Percentiles rank a stretch among this genome's conserved stretches.
phyloP scores from a whole-genome alignment of 1,284 basidiomycete species.

The Clitocybe nebularis region DNA sequence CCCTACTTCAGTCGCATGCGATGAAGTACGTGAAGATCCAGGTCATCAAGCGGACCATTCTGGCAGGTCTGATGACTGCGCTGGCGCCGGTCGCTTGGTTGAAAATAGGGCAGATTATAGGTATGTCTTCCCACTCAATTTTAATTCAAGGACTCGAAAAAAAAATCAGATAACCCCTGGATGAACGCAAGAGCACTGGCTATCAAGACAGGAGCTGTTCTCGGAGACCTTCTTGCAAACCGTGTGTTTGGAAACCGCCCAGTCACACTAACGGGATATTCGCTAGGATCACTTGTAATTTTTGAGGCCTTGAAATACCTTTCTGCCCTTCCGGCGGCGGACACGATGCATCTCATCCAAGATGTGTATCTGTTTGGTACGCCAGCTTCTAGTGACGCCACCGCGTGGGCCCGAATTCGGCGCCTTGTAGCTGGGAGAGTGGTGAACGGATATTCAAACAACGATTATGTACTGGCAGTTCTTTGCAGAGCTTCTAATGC shows the following conservation, averaged over 20 bases:
- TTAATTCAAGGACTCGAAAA: not conserved
- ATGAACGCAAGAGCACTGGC: constrained; percentile 51
- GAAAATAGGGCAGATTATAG: constrained; percentile 52
- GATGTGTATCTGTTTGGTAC: constrained; percentile 76
- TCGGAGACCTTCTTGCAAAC: constrained; percentile 48
- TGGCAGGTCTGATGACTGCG: constrained; percentile 45
- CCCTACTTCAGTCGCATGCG: constrained; percentile 44
- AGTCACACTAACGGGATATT: constrained; percentile 53
- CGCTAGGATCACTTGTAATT: constrained; percentile 52
- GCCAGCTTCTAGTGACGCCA: constrained; percentile 53
- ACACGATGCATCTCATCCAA: constrained; percentile 55
- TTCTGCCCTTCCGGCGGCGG: constrained; percentile 34
- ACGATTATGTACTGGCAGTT: constrained; percentile 75
- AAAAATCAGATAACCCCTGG: constrained; percentile 52
- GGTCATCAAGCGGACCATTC: constrained; percentile 48
- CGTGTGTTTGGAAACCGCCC: constrained; percentile 55
- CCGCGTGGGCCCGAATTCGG: constrained; percentile 60
- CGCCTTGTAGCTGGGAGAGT: constrained; percentile 65
- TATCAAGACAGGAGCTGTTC: constrained; percentile 50
- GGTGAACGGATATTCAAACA: constrained; percentile 68
- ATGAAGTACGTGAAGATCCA: constrained; percentile 48
- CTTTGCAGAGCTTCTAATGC: constrained; percentile 63
- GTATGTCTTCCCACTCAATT: too few relatives aligned
- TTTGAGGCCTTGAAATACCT: constrained; percentile 42
- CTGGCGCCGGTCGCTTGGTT: constrained; percentile 51